A percentile compares a stretch with the other conserved stretches of the same genome.
phyloP scores from a whole-genome alignment of 129 eudicot species.

The Artemisia argyi region DNA sequence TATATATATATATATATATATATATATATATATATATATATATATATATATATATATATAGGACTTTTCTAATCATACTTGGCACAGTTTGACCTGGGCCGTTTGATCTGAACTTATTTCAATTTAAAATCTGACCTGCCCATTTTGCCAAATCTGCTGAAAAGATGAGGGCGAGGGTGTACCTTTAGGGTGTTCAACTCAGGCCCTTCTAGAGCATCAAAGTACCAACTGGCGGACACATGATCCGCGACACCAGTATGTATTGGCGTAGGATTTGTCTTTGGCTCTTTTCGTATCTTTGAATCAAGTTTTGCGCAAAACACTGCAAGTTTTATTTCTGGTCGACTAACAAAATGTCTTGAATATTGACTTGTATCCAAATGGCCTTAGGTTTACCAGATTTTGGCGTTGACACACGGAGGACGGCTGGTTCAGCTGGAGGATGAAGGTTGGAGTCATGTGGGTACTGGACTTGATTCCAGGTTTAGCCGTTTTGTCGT shows the following conservation, averaged over 20 bases:
- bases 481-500: neutral
- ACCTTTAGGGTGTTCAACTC: conserved; percentile 31
- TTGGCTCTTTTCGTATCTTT: conserved; percentile 8
- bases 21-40: too few relatives aligned
- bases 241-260: conserved; percentile 1
- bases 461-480: neutral
- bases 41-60: too few relatives aligned
- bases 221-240: conserved; percentile 61
- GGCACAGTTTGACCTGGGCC: too few relatives aligned
- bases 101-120: too few relatives aligned
- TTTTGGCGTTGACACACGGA: conserved; percentile 5
- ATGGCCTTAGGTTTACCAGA: conserved; percentile 26
- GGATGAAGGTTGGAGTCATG: conserved; percentile 32
- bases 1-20: too few relatives aligned
- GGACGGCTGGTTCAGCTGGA: neutral
- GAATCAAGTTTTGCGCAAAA: conserved; percentile 36
- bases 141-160: too few relatives aligned
- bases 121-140: too few relatives aligned
- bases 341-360: conserved; percentile 61
- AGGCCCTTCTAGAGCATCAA: conserved; percentile 43
- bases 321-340: conserved; percentile 12
- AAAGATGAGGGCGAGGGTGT: too few relatives aligned
- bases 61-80: too few relatives aligned
- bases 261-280: conserved; percentile 35
- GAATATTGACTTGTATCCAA: conserved; percentile 55